Evolutionary conservation across 192 early-diverging fungal species (phyloP), one percentile per base, ranked within the genome.

Genomic region (Phycomyces nitens): DNA sequence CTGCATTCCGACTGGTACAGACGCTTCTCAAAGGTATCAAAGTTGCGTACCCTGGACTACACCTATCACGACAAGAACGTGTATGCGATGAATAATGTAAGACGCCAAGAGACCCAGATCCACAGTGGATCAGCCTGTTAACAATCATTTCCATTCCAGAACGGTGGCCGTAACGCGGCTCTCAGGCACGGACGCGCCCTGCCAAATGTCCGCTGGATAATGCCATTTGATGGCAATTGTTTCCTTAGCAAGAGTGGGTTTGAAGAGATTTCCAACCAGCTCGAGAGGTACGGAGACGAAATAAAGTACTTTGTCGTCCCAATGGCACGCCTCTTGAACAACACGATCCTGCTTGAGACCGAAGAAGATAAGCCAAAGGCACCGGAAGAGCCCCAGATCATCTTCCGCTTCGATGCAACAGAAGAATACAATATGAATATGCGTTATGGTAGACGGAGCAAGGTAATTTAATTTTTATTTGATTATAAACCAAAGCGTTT

Each of bases 11-110:
- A 84, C 49, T 81, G 84, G 40, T 86, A 81, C 53, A 70, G 73
- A 55, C 71, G 75, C 9, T 84, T 79, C 49, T 75, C 79, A 20
- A 83, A 86, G 38, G 84, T 83, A 5, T 78, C 79, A 20, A 83
- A 84, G 61, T 64, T 86, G 20, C 62, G 84, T 50, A 77, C 79
- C 0, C 53, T 86, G 34, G 84, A 86, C 53, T 84, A 79, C 60
- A 81, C 83, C 10, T 86, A 86, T 53, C 83, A 86, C 60, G 77
- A 83, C 39, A 86, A 86, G 70, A 86, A 86, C 58, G 24, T 79
- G 41, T 86, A 86, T 70, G 84, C 76, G 39, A 86, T 86, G 84
- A 86, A 86, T 65, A 86, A 86, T 67, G 84, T 85, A 79, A 77
- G 75, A 34, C 2, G 2, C 2, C 7, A 5, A 34, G 29, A 34